Evolutionary conservation across 768 basidiomycete species (phyloP).

Genomic region (Nidula microcarpa): DNA sequence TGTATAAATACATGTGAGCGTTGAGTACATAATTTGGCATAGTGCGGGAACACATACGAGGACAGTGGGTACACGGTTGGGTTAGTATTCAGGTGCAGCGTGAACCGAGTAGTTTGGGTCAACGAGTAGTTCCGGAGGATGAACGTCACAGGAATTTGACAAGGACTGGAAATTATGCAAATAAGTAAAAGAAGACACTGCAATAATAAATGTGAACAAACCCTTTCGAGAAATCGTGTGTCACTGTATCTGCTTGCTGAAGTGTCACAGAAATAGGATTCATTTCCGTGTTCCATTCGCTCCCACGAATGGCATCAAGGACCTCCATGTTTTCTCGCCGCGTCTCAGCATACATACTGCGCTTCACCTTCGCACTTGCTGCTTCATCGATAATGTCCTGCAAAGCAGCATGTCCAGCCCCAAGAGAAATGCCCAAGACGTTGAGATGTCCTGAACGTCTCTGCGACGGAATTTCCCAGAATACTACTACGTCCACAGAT

Average conservation of each 20-base stretch:
- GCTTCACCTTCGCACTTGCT: constrained; percentile 61
- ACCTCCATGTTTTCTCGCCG: constrained; percentile 66
- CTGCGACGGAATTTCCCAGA: constrained; percentile 69
- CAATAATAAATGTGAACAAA: constrained; percentile 38
- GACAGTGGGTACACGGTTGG: constrained; percentile 11
- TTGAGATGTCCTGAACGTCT: constrained; percentile 59
- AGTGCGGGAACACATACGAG: constrained; percentile 17
- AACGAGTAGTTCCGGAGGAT: constrained; percentile 70
- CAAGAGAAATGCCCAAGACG: constrained; percentile 57
- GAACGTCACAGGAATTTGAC: constrained; percentile 50
- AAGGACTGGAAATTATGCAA: constrained; percentile 40
- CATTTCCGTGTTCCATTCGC: constrained; percentile 79
- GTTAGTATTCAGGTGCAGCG: constrained; percentile 42
- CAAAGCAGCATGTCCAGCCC: constrained; percentile 67
- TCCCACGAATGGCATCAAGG: constrained; percentile 59
- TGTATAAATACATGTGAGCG: constrained; percentile 12
- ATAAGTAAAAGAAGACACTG: constrained; percentile 1
- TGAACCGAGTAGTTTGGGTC: constrained; percentile 54
- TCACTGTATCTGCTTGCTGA: constrained; percentile 34
- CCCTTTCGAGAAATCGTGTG: constrained; percentile 72
- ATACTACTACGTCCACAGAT: constrained; percentile 68
- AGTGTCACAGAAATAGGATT: constrained; percentile 62
- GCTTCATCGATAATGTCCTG: constrained; percentile 56
- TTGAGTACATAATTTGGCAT: background rate
- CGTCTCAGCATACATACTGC: constrained; percentile 93